Evolutionary conservation across 768 basidiomycete species (phyloP), one percentile per base, ranked within the genome.

Genomic region (Kwoniella pini): DNA sequence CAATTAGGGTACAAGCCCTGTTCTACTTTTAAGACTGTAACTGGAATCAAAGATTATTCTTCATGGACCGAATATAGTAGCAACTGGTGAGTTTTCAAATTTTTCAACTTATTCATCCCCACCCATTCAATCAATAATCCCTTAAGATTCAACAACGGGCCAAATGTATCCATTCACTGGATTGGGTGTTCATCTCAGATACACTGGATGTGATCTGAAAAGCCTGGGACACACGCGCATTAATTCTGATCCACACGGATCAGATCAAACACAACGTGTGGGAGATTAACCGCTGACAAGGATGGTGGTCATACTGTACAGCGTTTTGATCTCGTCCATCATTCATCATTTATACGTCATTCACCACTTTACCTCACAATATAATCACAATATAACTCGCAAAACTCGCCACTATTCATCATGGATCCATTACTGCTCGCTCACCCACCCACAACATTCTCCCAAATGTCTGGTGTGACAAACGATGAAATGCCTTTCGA

Each of bases 401-500:
- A 39, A 11, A 39, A 45, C 24, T 31, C 57, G 19, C 42, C 36
- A 33, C 44, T 44, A 26, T 33, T 45, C 59, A 61, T 6, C 33
- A 61, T 61, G 52, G 59, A 61, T 24, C 59, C 59, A 9, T 28
- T 61, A 54, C 22, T 61, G 27, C 44, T 61, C 42, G 59, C 59
- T 40, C 52, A 61, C 19, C 59, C 59, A 15, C 59, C 59, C 2
- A 45, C 52, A 24, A 33, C 51, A 5, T 54, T 24, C 33, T 9
- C 43, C 6, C 40, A 54, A 33, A 46, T 49, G 33, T 31, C 33
- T 1, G 31, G 31, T 31, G 12, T 48, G 54, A 38, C 50, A 42
- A 59, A 49, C 46, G 71, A 69, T 38, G 62, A 61, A 50, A 64
- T 68, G 59, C 55, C 62, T 21, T 74, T 74, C 55, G 63, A 71